Base-by-base conservation (phyloP, 495 filamentous ascomycete species). In the Penicillium lividum region DNA sequence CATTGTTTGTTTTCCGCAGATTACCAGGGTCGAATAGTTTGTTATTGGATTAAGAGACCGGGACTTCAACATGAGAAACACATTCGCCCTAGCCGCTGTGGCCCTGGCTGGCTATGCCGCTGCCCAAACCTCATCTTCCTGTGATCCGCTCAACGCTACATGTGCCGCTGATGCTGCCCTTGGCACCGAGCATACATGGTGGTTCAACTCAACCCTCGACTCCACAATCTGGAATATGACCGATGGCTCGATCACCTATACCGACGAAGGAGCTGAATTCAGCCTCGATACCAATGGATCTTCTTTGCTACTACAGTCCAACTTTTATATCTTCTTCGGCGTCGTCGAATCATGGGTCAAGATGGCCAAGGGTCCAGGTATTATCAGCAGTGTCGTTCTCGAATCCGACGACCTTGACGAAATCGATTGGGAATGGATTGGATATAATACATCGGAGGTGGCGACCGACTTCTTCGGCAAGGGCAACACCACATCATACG, bases 401-500 rank as follows among this genome's bases (percentile, higher is more conserved):
- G 85, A 94, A 71, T 97, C 93, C 9, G 93, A 96, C 71, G 84
- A 87, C 59, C 83, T 96, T 11, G 94, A 98, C 72, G 94, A 98
- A 74, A 91, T 98, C 66, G 94, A 97, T 71, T 91, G 91, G 82
- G 86, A 87, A 65, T 82, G 84, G 79, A 68, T 80, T 50, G 83
- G 82, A 47, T 78, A 70, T 29, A 77, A 82, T 56, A 73, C 77
- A 53, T 80, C 64, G 51, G 71, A 86, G 52, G 89, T 95, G 13
- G 90, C 97, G 74, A 89, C 85, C 68, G 97, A 98, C 76, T 98
- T 92, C 78, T 98, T 93, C 68, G 89, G 90, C 69, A 95, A 97
- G 77, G 94, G 93, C 13, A 86, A 90, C 53, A 61, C 68, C 27
- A 89, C 87, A 1, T 80, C 82, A 9, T 93, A 88, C 64, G 83